Conservation (phyloP, 1,139 yeast genomes). For the Geotrichum siamense region DNA sequence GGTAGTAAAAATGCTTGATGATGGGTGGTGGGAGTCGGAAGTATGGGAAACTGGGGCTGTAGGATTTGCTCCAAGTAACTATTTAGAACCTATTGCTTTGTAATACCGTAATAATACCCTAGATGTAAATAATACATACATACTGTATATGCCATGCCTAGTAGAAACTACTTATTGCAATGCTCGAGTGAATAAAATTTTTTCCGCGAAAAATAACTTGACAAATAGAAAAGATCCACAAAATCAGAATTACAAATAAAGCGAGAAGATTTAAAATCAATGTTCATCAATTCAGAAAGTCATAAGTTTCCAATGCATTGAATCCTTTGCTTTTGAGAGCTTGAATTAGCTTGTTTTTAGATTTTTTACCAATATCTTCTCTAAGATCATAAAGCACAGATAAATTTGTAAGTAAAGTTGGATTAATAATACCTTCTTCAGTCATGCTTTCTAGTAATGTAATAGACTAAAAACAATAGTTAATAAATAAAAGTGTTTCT, state of each 20-base stretch:
- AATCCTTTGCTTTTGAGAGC: constrained; percentile 12
- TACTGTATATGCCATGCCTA: too few species aligned
- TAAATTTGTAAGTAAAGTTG: constrained; percentile 26
- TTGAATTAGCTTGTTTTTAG: constrained; percentile 13
- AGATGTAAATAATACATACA: too few species aligned
- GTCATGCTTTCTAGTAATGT: constrained; percentile 34
- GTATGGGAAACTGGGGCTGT: constrained; percentile 46
- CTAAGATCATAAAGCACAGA: constrained; percentile 29
- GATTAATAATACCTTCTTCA: constrained; percentile 20
- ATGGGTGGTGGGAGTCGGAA: constrained; percentile 88
- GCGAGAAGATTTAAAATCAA: constrained; percentile 3
- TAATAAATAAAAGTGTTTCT: background rate
- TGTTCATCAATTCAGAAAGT: constrained; percentile 7
- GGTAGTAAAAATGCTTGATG: constrained; percentile 69
- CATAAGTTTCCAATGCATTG: constrained; percentile 16
- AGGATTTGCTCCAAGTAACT: constrained; percentile 83
- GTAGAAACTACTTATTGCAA: too few species aligned
- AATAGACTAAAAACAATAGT: constrained; percentile 30
- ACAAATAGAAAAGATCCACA: too few species aligned
- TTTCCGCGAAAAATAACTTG: too few species aligned
- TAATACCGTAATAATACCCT: too few species aligned
- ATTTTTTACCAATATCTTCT: constrained; percentile 22
- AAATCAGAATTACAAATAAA: too few species aligned
- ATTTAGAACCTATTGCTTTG: constrained; percentile 31
- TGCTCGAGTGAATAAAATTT: too few species aligned